Evolutionary conservation across 2,329 filamentous ascomycete species (phyloP), one percentile per base, ranked within the genome.

Genomic region (Ophiostoma novo-ulmi): DNA sequence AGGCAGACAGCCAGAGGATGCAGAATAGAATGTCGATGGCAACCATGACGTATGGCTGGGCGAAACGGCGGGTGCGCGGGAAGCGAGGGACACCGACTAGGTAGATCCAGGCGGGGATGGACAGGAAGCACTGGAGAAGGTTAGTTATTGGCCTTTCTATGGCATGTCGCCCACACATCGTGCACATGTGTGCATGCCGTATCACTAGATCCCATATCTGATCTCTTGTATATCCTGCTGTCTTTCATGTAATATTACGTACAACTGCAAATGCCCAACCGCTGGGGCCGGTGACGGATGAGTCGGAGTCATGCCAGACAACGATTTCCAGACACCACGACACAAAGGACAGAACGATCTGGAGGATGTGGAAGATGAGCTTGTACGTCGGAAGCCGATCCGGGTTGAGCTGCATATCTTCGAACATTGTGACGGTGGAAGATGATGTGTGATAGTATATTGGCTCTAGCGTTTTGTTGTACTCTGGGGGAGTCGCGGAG

Each of bases 261-360:
- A 90, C 88, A 79, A 89, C 82, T 74, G 81, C 87, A 73, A 90
- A 89, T 0, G 86, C 84, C 87, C 88, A 90, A 73, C 84, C 87
- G 77, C 85, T 85, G 73, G 86, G 83, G 44, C 87, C 86, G 70
- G 83, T 84, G 73, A 89, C 82, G 26, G 77, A 77, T 5, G 85
- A 80, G 17, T 81, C 77, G 11, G 82, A 77, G 70, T 80, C 80
- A 58, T 81, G 81, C 76, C 89, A 88, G 65, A 89, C 82, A 35
- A 84, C 81, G 75, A 90, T 88, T 74, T 86, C 85, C 72, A 90
- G 80, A 71, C 83, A 81, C 82, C 87, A 89, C 75, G 84, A 80
- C 35, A 88, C 80, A 66, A 89, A 81, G 65, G 81, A 84, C 35
- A 88, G 75, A 66, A 86, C 74, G 71, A 85, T 82, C 79, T 90